Evolutionary conservation across 208 protist species (phyloP), one percentile per base, ranked within the genome.

Genomic region (Crithidia sp.): DNA sequence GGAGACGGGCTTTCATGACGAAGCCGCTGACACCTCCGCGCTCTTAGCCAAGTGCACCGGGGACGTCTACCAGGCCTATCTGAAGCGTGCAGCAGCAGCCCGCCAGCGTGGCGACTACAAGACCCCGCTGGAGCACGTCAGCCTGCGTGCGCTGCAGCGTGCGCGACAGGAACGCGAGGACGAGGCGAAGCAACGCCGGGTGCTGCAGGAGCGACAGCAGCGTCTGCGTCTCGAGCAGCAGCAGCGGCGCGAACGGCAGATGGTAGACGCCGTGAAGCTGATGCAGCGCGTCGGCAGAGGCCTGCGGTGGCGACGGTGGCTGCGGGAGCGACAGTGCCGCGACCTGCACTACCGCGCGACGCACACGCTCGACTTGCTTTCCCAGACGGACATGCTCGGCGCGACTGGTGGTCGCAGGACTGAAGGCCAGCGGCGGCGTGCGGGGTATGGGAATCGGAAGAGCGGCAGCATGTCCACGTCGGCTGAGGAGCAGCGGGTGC

Each of bases 231-330:
- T 63, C 45, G 78, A 90, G 72, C 69, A 76, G 43, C 78, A 79
- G 71, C 77, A 76, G 62, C 76, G 59, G 6, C 62, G 76, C 13
- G 76, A 84, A 55, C 77, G 73, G 4, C 76, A 73, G 57, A 50
- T 69, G 44, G 43, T 87, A 61, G 74, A 90, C 49, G 82, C 85
- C 2, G 70, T 80, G 5, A 67, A 79, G 50, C 43, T 88, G 41
- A 67, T 94, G 10, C 89, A 94, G 73, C 84, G 86, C 19, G 75
- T 83, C 36, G 74, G 73, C 10, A 82, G 89, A 8, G 89, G 81
- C 28, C 85, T 58, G 39, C 73, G 74, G 36, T 77, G 84, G 54
- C 78, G 72, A 7, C 64, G 67, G 16, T 85, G 85, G 74, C 55
- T 90, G 39, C 44, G 65, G 13, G 67, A 80, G 40, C 57, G 81